These are phyloP conservation scores for Cordyceps cicadae DNA, from an alignment of 2,329 filamentous ascomycete species.

Conservation along the genomic window DNA sequence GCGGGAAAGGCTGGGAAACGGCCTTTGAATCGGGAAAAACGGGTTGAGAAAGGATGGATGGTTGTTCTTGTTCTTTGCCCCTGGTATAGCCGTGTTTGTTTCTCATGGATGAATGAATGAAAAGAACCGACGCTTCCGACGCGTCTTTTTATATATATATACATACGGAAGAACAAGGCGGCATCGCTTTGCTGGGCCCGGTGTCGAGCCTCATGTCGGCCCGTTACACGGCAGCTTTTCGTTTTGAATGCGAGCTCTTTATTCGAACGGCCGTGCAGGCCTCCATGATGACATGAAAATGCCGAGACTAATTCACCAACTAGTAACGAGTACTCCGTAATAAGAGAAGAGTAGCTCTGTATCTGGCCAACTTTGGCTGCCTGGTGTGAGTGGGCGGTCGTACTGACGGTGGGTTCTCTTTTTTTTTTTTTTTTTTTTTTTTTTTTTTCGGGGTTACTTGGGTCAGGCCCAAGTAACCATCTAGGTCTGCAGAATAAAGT, in stretches of 20 bases:
- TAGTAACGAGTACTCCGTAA: too few species aligned
- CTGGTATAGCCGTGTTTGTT: too few species aligned
- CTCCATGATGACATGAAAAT: neutral
- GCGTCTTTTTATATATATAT: slow-evolving; percentile 1
- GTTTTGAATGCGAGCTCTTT: slow-evolving; percentile 6
- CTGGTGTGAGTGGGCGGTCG: slow-evolving; percentile 2
- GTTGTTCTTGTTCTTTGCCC: neutral
- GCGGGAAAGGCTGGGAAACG: slow-evolving; percentile 9
- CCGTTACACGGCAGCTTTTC: slow-evolving; percentile 1
- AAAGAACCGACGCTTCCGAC: neutral
- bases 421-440: neutral
- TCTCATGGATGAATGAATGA: too few species aligned
- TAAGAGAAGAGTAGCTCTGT: neutral
- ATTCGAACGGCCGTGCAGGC: neutral
- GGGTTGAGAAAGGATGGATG: neutral
- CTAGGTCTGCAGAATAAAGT: neutral
- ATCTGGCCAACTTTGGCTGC: neutral
- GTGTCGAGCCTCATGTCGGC: slow-evolving; percentile 3
- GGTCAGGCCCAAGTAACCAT: neutral
- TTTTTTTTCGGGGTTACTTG: too few species aligned
- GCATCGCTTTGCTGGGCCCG: neutral
- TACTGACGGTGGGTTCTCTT: neutral
- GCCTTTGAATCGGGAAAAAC: neutral
- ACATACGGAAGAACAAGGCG: neutral
- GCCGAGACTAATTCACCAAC: neutral